Conservation (phyloP, 495 filamentous ascomycete genomes). For the Tuber umbilicatum region DNA sequence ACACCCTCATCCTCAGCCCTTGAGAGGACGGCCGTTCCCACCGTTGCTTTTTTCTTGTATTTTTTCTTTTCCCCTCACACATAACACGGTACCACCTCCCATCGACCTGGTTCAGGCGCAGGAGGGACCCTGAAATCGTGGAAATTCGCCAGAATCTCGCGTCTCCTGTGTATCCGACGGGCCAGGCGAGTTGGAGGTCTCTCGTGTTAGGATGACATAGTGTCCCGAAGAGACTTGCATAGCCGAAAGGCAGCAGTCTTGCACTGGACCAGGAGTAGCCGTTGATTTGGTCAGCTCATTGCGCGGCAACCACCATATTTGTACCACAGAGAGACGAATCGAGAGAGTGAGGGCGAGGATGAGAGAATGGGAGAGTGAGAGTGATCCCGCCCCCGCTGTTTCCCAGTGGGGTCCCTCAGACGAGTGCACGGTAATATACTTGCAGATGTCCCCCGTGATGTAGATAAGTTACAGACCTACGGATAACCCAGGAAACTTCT, state of each 20-base stretch:
- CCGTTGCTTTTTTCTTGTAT: neutral
- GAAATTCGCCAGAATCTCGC: slow-evolving; percentile 1
- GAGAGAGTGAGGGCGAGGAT: neutral
- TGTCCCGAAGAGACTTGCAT: neutral
- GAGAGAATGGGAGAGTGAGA: neutral
- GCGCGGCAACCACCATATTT: neutral
- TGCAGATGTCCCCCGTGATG: neutral
- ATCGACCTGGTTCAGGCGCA: neutral
- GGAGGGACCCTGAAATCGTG: neutral
- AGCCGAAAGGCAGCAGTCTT: neutral
- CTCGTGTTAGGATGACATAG: neutral
- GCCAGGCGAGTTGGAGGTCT: neutral
- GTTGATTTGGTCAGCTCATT: neutral
- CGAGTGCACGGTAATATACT: neutral
- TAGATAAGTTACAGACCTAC: neutral
- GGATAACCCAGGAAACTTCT: neutral
- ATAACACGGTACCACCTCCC: neutral
- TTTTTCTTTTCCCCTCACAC: neutral
- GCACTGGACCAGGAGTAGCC: neutral
- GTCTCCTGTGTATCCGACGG: neutral
- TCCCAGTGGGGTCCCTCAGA: neutral
- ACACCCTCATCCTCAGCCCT: neutral
- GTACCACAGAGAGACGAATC: neutral
- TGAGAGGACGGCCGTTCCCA: neutral
- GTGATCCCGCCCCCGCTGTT: neutral